Evolutionary conservation across 768 basidiomycete species (phyloP), one percentile per base, ranked within the genome.

Genomic region (Rhodocollybia butyracea): DNA sequence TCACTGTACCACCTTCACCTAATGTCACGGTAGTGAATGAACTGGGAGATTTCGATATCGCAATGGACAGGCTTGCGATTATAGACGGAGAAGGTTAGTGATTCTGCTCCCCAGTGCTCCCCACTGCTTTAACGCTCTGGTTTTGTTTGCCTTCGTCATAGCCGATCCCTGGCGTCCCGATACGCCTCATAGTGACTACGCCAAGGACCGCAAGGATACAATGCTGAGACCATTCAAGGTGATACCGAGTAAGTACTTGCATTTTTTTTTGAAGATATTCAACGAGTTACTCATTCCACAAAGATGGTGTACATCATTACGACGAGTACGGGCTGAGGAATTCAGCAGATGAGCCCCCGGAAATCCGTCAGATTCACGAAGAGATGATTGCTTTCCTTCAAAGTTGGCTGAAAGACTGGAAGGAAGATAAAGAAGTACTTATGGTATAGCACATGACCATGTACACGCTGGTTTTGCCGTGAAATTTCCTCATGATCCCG

Each of bases 151-250:
- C 57, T 40, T n/a, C 27, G 17, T 19, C 43, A 2, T 51, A 91
- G 90, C 89, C 30, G 94, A 96, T 70, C 93, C 94, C 15, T 97
- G 94, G 94, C 80, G 88, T 55, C 91, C 93, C 0, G 84, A 83
- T 61, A 92, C 90, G 10, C 90, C 91, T 0, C 91, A 91, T 66
- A 89, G 89, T 59, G 75, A 80, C 47, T 81, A 89, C 47, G 92
- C 93, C 2, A 63, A 71, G 5, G 76, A 83, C 45, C 77, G 94
- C 17, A 67, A 76, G 40, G 91, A 94, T 68, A 93, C 91, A 1
- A 69, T 85, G 15, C 63, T 84, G 32, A 76, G 79, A 36, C 95
- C 95, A 0, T 93, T 93, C 72, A 94, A 94, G 67, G 64, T 95
- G 39, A 97, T 97, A 56, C 86, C 87, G 10, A 77, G 93, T 93